Conservation (phyloP, 1,139 yeast genomes). For the Yamadazyma songkhlaensis region DNA sequence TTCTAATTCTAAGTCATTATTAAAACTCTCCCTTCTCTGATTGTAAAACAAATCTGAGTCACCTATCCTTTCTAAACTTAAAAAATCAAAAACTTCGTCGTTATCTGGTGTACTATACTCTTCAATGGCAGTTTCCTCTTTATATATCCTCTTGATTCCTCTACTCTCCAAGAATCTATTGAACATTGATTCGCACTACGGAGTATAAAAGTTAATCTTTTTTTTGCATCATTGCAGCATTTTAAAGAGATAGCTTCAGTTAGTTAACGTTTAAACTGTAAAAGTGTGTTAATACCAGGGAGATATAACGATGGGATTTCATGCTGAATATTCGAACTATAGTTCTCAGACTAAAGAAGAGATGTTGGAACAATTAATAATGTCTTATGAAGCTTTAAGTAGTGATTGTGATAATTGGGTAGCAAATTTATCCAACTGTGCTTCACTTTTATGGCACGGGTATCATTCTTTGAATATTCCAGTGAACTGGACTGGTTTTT, state of each 20-base stretch:
- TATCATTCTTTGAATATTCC: slow-evolving; percentile 56
- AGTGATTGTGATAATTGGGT: slow-evolving; percentile 77
- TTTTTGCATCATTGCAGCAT: background rate
- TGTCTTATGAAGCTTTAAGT: slow-evolving; percentile 64
- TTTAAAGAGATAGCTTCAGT: too few relatives aligned
- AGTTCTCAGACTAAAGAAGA: slow-evolving; percentile 45
- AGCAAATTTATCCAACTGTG: slow-evolving; percentile 79
- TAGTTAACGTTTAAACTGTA: too few relatives aligned
- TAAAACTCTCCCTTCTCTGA: slow-evolving; percentile 22
- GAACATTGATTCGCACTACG: slow-evolving; percentile 3
- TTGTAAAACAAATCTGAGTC: slow-evolving; percentile 28
- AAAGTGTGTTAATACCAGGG: too few relatives aligned
- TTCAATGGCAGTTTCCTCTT: background rate
- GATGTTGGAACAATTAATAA: slow-evolving; percentile 55
- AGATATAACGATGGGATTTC: slow-evolving; percentile 30
- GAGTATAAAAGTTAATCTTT: background rate
- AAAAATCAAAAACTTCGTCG: slow-evolving; percentile 14
- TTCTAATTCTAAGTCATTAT: slow-evolving; percentile 5
- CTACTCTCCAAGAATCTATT: slow-evolving; percentile 7
- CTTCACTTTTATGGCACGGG: slow-evolving; percentile 86
- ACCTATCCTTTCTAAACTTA: slow-evolving; percentile 13
- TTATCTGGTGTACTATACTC: slow-evolving; percentile 2
- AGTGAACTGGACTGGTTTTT: slow-evolving; percentile 95
- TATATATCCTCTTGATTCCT: slow-evolving; percentile 8
- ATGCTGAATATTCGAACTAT: slow-evolving; percentile 67